phyloP scores from a whole-genome alignment of 306 rosid genomes.

The Gynostemma pentaphyllum region DNA sequence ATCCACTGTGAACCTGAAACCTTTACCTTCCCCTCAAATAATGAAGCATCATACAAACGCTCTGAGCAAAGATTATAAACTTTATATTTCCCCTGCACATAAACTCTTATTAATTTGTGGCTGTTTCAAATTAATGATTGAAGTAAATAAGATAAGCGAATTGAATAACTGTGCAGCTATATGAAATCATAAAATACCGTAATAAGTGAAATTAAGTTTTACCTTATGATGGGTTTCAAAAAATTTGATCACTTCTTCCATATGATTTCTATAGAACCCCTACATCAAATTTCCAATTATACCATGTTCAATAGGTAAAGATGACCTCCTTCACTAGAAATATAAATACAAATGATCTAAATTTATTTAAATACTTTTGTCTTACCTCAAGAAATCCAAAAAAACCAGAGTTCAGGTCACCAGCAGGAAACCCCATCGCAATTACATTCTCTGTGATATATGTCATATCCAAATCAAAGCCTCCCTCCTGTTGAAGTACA shows the following conservation, averaged over 20 bases:
- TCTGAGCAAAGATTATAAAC: slow-evolving; percentile 96
- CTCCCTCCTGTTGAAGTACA: slow-evolving; percentile 56
- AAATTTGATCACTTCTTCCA: slow-evolving; percentile 86
- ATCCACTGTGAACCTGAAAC: slow-evolving; percentile 2
- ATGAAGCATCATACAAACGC: slow-evolving; percentile 85
- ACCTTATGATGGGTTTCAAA: slow-evolving; percentile 88
- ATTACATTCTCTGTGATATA: slow-evolving; percentile 85
- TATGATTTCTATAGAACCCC: slow-evolving; percentile 95
- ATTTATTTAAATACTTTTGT: not conserved
- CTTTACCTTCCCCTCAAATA: slow-evolving; percentile 90
- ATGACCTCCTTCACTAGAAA: slow-evolving; percentile 13
- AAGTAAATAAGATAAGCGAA: not conserved
- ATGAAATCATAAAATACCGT: not conserved
- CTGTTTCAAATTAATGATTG: slow-evolving; percentile 3
- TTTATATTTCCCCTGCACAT: slow-evolving; percentile 76
- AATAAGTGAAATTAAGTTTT: slow-evolving; percentile 4
- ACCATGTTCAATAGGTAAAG: slow-evolving; percentile 11
- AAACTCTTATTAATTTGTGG: slow-evolving; percentile 7
- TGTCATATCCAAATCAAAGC: slow-evolving; percentile 82
- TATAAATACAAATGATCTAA: slow-evolving; percentile 11
- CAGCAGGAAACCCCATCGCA: slow-evolving; percentile 95
- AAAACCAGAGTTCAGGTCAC: slow-evolving; percentile 80
- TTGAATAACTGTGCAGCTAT: not conserved
- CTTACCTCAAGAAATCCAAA: slow-evolving; percentile 85
- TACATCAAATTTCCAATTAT: slow-evolving; percentile 28